Evolutionary conservation across 257 asterid species (phyloP).

Genomic region (Galeopsis tetrahit): DNA sequence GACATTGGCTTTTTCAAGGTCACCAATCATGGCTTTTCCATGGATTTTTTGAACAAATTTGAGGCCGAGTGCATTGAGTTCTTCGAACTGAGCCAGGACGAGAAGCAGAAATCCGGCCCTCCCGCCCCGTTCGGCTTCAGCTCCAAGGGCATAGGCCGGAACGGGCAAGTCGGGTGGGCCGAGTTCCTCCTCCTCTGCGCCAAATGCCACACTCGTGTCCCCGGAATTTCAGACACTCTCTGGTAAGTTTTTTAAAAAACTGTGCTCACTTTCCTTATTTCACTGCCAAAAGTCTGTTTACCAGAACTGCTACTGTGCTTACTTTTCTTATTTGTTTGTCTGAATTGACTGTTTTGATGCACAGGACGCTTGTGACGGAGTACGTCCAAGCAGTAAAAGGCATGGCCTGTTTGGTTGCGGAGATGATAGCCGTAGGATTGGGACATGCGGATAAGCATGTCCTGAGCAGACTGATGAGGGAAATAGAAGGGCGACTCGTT

Average conservation of each 20-base stretch:
- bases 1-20: slow-evolving; percentile 57
- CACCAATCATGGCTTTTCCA: slow-evolving; percentile 45
- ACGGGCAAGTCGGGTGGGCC: slow-evolving; percentile 62
- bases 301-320: too few species aligned
- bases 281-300: too few species aligned
- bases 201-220: slow-evolving; percentile 35
- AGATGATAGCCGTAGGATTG: slow-evolving; percentile 54
- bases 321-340: too few species aligned
- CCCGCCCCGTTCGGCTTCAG: slow-evolving; percentile 59
- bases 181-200: slow-evolving; percentile 58
- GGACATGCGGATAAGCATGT: slow-evolving; percentile 6
- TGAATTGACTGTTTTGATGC: not conserved
- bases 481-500: slow-evolving; percentile 47
- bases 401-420: slow-evolving; percentile 49
- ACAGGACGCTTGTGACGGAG: slow-evolving; percentile 47
- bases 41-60: slow-evolving; percentile 37
- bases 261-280: too few species aligned
- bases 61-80: slow-evolving; percentile 45
- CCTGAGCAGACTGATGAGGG: slow-evolving; percentile 43
- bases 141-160: slow-evolving; percentile 51
- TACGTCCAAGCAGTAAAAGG: slow-evolving; percentile 39
- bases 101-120: slow-evolving; percentile 50
- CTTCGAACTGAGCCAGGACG: slow-evolving; percentile 39
- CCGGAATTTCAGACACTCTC: slow-evolving; percentile 38
- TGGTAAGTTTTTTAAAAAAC: slow-evolving; percentile 5